Percentiles rank a stretch among this genome's conserved stretches.
phyloP scores from a whole-genome alignment of 208 protist species.

The Sergeia podlipaevii region DNA sequence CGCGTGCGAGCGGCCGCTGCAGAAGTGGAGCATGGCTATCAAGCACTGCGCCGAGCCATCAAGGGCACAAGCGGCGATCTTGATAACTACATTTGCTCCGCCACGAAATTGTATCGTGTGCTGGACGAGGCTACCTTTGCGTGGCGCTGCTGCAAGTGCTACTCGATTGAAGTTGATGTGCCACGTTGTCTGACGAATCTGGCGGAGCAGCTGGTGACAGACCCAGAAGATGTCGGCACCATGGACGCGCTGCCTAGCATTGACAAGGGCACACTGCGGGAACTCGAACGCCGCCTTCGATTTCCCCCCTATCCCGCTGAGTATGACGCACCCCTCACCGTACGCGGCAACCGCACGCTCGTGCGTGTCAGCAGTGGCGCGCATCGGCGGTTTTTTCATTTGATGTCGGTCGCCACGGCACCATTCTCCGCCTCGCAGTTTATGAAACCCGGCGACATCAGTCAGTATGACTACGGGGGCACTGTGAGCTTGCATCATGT shows the following conservation, averaged over 20 bases:
- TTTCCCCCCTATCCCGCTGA: too few relatives aligned
- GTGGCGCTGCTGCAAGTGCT: too few relatives aligned
- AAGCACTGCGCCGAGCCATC: slow-evolving; percentile 27
- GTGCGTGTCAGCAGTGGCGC: slow-evolving; percentile 20
- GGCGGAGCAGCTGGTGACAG: too few relatives aligned
- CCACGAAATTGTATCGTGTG: slow-evolving; percentile 1
- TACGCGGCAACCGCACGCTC: slow-evolving; percentile 30
- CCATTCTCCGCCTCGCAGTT: slow-evolving; percentile 37
- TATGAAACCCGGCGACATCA: slow-evolving; percentile 33
- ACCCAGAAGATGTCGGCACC: too few relatives aligned
- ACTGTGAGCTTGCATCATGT: slow-evolving; percentile 28
- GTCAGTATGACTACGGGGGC: slow-evolving; percentile 47
- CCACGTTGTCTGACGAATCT: too few relatives aligned
- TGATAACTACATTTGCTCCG: slow-evolving; percentile 25
- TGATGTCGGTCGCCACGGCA: slow-evolving; percentile 30
- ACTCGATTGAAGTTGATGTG: too few relatives aligned
- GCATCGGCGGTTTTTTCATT: slow-evolving; percentile 26
- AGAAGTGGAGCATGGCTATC: slow-evolving; percentile 34
- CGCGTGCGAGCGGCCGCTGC: slow-evolving; percentile 42
- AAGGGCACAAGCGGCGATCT: slow-evolving; percentile 42
- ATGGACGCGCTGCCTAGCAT: too few relatives aligned
- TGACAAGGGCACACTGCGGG: too few relatives aligned
- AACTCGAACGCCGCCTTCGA: too few relatives aligned
- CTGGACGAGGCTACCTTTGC: too few relatives aligned
- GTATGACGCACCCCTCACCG: slow-evolving; percentile 14